Evolutionary conservation across 2,329 filamentous ascomycete genomes (phyloP).

Genomic region (Aspergillus piperis): DNA sequence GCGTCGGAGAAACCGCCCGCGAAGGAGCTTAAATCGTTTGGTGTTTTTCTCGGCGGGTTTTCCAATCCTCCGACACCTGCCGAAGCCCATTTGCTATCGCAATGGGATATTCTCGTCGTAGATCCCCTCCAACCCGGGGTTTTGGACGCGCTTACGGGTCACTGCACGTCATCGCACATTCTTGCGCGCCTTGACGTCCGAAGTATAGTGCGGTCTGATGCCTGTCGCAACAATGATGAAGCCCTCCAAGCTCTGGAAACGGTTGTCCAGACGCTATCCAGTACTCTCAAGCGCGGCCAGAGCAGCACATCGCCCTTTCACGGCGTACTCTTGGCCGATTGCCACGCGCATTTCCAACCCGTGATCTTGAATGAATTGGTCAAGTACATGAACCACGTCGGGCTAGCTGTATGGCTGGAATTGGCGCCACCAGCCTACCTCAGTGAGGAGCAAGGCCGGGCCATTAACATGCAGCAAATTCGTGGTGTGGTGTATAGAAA

Average conservation of each 20-base stretch:
- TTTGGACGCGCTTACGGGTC: slow-evolving; percentile 23
- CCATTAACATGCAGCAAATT: slow-evolving; percentile 27
- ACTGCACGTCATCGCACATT: slow-evolving; percentile 6
- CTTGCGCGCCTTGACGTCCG: slow-evolving; percentile 16
- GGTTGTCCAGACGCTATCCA: slow-evolving; percentile 4
- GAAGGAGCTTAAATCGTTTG: slow-evolving; percentile 28
- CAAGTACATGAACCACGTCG: slow-evolving; percentile 31
- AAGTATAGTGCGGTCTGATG: slow-evolving; percentile 6
- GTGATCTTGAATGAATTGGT: slow-evolving; percentile 31
- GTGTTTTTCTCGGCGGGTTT: slow-evolving; percentile 38
- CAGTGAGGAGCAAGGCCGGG: slow-evolving; percentile 20
- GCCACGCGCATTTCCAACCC: slow-evolving; percentile 27
- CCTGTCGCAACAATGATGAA: slow-evolving; percentile 8
- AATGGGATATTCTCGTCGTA: slow-evolving; percentile 39
- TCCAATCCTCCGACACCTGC: slow-evolving; percentile 28
- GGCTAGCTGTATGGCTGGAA: slow-evolving; percentile 42
- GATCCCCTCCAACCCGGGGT: slow-evolving; percentile 36
- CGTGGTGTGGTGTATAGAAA: slow-evolving; percentile 34
- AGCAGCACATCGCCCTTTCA: slow-evolving; percentile 26
- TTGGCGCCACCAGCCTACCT: slow-evolving; percentile 35
- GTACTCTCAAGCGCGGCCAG: slow-evolving; percentile 1
- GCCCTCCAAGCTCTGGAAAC: slow-evolving; percentile 5
- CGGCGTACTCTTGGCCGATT: slow-evolving; percentile 40
- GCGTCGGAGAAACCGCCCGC: neutral
- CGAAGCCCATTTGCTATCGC: slow-evolving; percentile 31